phyloP scores from a whole-genome alignment of 2,329 filamentous ascomycete genomes.

The Ceratocystis cacaofunesta region DNA sequence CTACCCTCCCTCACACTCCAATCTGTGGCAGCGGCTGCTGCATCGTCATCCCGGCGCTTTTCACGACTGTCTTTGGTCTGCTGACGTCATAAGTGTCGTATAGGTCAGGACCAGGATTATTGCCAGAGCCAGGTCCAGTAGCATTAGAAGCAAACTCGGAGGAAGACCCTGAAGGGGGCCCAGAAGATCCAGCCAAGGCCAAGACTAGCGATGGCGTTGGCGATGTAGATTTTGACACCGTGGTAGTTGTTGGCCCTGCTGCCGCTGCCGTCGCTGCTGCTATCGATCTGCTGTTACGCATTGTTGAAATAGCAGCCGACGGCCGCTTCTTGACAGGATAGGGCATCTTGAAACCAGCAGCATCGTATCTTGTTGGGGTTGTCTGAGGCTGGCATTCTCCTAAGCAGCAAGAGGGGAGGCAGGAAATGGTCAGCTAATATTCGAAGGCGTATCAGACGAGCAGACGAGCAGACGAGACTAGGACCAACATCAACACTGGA shows the following conservation, averaged over 20 bases:
- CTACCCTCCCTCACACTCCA: neutral
- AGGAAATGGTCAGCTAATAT: neutral
- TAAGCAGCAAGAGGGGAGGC: neutral
- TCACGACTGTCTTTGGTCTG: neutral
- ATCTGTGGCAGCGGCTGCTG: neutral
- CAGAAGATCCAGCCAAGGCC: neutral
- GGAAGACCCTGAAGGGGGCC: neutral
- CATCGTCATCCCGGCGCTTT: neutral
- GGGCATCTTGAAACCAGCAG: neutral
- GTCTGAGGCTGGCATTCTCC: neutral
- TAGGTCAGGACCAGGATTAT: neutral
- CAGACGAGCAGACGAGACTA: too few relatives aligned
- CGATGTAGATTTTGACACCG: neutral
- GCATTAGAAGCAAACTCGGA: neutral
- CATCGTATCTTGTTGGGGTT: neutral
- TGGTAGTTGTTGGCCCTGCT: neutral
- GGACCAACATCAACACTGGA: too few relatives aligned
- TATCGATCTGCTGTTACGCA: neutral
- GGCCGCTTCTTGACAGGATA: neutral
- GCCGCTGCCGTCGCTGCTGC: neutral
- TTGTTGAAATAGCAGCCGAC: neutral
- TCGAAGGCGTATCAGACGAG: too few relatives aligned
- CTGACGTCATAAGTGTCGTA: neutral
- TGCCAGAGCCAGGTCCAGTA: neutral
- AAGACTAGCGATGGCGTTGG: too few relatives aligned